Percentiles rank a stretch among this genome's conserved stretches.
phyloP scores from a whole-genome alignment of 768 basidiomycete genomes.

The Suillus hirtellus region DNA sequence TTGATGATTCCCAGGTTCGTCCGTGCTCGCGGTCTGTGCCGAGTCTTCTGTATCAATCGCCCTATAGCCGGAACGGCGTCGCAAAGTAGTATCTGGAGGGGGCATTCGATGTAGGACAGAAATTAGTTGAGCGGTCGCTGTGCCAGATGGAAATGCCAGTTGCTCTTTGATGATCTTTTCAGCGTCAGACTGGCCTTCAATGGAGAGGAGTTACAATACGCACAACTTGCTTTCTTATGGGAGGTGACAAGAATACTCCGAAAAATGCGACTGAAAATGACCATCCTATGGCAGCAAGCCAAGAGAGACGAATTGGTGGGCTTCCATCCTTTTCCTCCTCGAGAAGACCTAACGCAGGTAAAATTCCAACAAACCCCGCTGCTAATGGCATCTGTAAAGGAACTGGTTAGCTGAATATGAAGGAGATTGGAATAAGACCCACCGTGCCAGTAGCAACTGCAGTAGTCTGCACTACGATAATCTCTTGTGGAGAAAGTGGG shows the following conservation, averaged over 20 bases:
- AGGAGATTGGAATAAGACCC: slow-evolving; percentile 4
- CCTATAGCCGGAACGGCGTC: slow-evolving; percentile 58
- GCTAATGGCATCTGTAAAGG: slow-evolving; percentile 71
- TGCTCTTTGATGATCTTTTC: slow-evolving; percentile 89
- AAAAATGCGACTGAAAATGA: slow-evolving; percentile 92
- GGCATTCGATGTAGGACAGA: slow-evolving; percentile 83
- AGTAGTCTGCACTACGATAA: slow-evolving; percentile 92
- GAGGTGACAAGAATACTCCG: slow-evolving; percentile 97
- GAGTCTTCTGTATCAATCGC: slow-evolving; percentile 35
- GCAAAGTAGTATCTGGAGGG: slow-evolving; percentile 58
- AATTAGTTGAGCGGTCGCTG: slow-evolving; percentile 94
- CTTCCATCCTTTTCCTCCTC: slow-evolving; percentile 73
- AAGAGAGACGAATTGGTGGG: slow-evolving; percentile 72
- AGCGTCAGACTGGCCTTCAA: slow-evolving; percentile 11
- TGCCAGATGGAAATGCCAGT: slow-evolving; percentile 91
- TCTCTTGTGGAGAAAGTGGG: slow-evolving; percentile 86
- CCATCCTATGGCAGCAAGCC: slow-evolving; percentile 78
- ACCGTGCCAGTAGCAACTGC: slow-evolving; percentile 89
- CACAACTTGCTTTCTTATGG: slow-evolving; percentile 92
- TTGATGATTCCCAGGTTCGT: slow-evolving; percentile 23
- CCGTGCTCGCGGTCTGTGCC: slow-evolving; percentile 20
- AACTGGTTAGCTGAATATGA: not conserved
- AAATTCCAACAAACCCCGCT: slow-evolving; percentile 88
- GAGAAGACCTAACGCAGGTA: slow-evolving; percentile 87
- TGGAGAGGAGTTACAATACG: slow-evolving; percentile 26